A percentile compares a stretch with the other conserved stretches of the same genome.
Conservation (phyloP, 2,329 filamentous ascomycete species). For the Sclerotinia spermophila region DNA sequence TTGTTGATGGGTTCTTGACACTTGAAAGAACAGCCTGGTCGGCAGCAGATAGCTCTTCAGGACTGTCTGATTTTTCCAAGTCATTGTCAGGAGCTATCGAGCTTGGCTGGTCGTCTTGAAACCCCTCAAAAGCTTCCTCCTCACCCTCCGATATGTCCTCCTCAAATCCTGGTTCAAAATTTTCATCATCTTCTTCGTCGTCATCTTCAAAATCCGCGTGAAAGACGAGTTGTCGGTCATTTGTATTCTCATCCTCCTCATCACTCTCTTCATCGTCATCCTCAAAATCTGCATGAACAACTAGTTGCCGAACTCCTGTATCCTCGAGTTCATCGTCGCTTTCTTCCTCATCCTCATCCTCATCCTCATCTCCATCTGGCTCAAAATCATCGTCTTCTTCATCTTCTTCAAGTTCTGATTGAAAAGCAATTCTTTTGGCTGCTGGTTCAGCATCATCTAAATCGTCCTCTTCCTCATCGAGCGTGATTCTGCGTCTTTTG, state of each 20-base stretch:
- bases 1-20: slow-evolving; percentile 23
- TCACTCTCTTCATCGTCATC: slow-evolving; percentile 37
- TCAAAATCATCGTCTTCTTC: slow-evolving; percentile 32
- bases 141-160: slow-evolving; percentile 9
- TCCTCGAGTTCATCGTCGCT: slow-evolving; percentile 37
- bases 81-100: neutral
- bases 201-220: slow-evolving; percentile 29
- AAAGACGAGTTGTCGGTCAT: slow-evolving; percentile 23
- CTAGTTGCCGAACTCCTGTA: slow-evolving; percentile 22
- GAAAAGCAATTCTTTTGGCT: slow-evolving; percentile 29
- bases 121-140: slow-evolving; percentile 12
- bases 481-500: slow-evolving; percentile 58
- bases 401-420: slow-evolving; percentile 12
- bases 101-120: neutral
- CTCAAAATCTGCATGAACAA: slow-evolving; percentile 38
- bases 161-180: slow-evolving; percentile 34
- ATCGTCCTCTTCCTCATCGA: slow-evolving; percentile 41
- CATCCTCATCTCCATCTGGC: slow-evolving; percentile 27
- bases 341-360: slow-evolving; percentile 23
- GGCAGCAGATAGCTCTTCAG: slow-evolving; percentile 14
- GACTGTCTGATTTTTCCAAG: neutral
- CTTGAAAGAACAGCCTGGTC: slow-evolving; percentile 23
- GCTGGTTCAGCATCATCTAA: slow-evolving; percentile 24
- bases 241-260: slow-evolving; percentile 30
- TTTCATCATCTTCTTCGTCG: slow-evolving; percentile 22